Percentiles rank a stretch among this genome's conserved stretches.
phyloP scores from a whole-genome alignment of 768 basidiomycete genomes.

The Naematelia encephala region DNA sequence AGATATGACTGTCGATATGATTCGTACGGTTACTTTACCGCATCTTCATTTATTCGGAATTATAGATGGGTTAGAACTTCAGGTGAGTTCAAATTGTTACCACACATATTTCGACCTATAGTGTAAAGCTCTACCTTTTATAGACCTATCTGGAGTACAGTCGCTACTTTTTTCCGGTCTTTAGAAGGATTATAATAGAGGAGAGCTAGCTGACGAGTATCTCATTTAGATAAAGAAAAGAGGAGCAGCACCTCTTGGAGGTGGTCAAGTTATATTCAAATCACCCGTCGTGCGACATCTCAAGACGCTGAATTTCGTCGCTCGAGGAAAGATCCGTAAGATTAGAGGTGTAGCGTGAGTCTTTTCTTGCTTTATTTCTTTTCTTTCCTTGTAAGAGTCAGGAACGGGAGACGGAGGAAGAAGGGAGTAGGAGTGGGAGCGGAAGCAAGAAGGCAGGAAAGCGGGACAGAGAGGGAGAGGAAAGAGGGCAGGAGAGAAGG shows the following conservation, averaged over 20 bases:
- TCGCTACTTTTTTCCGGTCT: too few relatives aligned
- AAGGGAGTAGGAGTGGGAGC: too few relatives aligned
- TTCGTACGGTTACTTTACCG: slow-evolving; percentile 84
- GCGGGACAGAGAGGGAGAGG: too few relatives aligned
- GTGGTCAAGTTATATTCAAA: slow-evolving; percentile 89
- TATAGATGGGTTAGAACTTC: slow-evolving; percentile 81
- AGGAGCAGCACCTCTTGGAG: slow-evolving; percentile 85
- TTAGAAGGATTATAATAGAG: too few relatives aligned
- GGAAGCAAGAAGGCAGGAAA: too few relatives aligned
- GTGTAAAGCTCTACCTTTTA: too few relatives aligned
- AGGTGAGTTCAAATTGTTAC: slow-evolving; percentile 56
- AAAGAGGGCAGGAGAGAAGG: too few relatives aligned
- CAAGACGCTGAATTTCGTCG: slow-evolving; percentile 88
- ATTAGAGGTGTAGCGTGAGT: slow-evolving; percentile 93
- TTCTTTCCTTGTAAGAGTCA: too few relatives aligned
- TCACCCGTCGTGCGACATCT: slow-evolving; percentile 87
- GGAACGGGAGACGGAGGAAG: too few relatives aligned
- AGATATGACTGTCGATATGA: slow-evolving; percentile 87
- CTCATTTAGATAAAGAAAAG: slow-evolving; percentile 97
- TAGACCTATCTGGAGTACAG: too few relatives aligned
- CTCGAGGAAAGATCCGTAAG: slow-evolving; percentile 84
- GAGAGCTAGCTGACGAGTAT: too few relatives aligned
- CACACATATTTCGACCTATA: too few relatives aligned
- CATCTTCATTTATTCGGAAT: slow-evolving; percentile 87
- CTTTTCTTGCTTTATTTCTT: not conserved